A percentile compares a stretch with the other conserved stretches of the same genome.
These are phyloP conservation scores for Rutidosis leptorrhynchoides DNA, from an alignment of 129 eudicot species.

Conservation along the genomic window DNA sequence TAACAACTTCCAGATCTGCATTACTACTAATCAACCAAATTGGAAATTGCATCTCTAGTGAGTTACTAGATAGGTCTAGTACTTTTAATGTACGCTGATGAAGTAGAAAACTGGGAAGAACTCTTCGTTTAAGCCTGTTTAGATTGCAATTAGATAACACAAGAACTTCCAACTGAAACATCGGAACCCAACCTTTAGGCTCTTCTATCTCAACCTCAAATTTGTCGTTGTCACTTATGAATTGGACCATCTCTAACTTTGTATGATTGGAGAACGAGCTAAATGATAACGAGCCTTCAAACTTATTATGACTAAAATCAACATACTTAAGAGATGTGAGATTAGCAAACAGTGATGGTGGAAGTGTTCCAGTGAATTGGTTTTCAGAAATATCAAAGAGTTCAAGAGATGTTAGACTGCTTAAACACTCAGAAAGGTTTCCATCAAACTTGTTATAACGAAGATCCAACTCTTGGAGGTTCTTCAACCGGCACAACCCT, in stretches of 20 bases:
- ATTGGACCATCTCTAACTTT: constrained; percentile 26
- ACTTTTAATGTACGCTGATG: constrained; percentile 13
- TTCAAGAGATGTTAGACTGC: constrained; percentile 27
- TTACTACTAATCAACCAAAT: constrained; percentile 31
- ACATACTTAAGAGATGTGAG: constrained; percentile 33
- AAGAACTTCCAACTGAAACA: constrained; percentile 34
- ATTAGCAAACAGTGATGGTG: constrained; percentile 11
- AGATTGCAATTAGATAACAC: constrained; percentile 22
- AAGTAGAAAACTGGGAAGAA: constrained; percentile 29
- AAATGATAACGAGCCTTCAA: constrained; percentile 33
- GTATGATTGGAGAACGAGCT: constrained; percentile 16
- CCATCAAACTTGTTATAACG: constrained; percentile 19
- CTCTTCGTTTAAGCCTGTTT: neutral
- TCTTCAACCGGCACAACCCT: constrained; percentile 32
- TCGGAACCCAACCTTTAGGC: constrained; percentile 19
- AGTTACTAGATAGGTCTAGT: constrained; percentile 30
- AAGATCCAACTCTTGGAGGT: constrained; percentile 32
- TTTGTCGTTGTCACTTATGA: neutral
- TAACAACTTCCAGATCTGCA: neutral
- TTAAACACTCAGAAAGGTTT: constrained; percentile 26
- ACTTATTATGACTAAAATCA: constrained; percentile 19
- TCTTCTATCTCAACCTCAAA: constrained; percentile 23
- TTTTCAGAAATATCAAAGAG: constrained; percentile 26
- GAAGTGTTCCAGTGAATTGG: constrained; percentile 7
- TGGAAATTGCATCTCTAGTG: constrained; percentile 21